Evolutionary conservation across 2,329 filamentous ascomycete species (phyloP), one percentile per base, ranked within the genome.

Genomic region (Claviceps capensis): DNA sequence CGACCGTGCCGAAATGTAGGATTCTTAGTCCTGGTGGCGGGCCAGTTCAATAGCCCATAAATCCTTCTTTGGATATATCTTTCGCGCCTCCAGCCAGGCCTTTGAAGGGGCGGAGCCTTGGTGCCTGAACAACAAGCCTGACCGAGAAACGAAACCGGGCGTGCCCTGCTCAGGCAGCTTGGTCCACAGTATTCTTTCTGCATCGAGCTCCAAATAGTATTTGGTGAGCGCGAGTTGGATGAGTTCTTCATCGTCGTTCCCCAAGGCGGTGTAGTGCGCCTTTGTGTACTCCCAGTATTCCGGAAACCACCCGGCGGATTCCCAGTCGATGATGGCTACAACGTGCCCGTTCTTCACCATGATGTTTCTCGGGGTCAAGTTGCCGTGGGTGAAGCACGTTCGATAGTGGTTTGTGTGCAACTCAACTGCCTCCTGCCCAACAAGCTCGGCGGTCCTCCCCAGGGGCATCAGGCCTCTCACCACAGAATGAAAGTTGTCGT

Each of bases 261-360:
- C 46, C 19, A 56, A 53, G 37, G 26, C 56, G 52, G 57, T 55
- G 37, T 59, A 65, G 53, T 63, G 57, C 45, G 58, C 59, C 57
- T 59, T 64, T 5, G 48, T 53, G 34, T 52, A 57, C 52, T 65
- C 63, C 63, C 61, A 66, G 53, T 65, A 64, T 49, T 65, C 62
- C 1, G 62, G 63, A 53, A 65, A 65, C 61, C 63, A 66, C 51
- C 68, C 67, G 3, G 67, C 53, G 56, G 62, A 62, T 4, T 40
- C 63, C 61, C 62, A 66, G 48, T 66, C 63, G 42, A 67, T 58
- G n/a, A 64, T 59, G 4, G 60, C 61, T 45, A 53, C 58, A 5
- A 65, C 53, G 17, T 56, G 61, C 9, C 60, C 59, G 7, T 51
- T 30, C 5, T 53, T 54, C 5, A 65, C 58, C 3, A 66, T 61